phyloP scores from a whole-genome alignment of 2,329 filamentous ascomycete species.

The Byssoonygena ceratinophila region DNA sequence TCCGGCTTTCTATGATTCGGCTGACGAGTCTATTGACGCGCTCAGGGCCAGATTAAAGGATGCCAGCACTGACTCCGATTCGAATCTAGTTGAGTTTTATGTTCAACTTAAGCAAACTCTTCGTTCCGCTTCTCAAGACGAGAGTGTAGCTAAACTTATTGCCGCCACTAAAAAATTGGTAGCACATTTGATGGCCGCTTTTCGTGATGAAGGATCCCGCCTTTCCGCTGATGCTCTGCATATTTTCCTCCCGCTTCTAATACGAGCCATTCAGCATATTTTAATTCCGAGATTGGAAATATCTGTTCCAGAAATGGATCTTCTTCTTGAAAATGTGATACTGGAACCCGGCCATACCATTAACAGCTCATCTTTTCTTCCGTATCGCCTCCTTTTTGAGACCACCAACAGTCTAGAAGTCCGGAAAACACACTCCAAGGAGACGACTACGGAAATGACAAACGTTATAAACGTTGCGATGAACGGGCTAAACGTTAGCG shows the following conservation, averaged over 20 bases:
- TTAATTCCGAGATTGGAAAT: slow-evolving; percentile 87
- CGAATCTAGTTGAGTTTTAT: slow-evolving; percentile 64
- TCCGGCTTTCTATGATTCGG: slow-evolving; percentile 72
- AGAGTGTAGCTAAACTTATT: slow-evolving; percentile 59
- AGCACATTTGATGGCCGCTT: slow-evolving; percentile 56
- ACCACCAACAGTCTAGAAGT: slow-evolving; percentile 82
- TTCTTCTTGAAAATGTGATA: slow-evolving; percentile 81
- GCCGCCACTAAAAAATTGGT: slow-evolving; percentile 58
- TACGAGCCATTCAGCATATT: slow-evolving; percentile 71
- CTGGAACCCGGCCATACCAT: slow-evolving; percentile 77
- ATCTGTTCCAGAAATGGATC: slow-evolving; percentile 68
- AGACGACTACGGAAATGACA: slow-evolving; percentile 56
- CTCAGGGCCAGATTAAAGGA: slow-evolving; percentile 47
- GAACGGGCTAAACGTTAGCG: slow-evolving; percentile 70
- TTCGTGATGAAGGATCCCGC: slow-evolving; percentile 56
- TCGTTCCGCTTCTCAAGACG: slow-evolving; percentile 57
- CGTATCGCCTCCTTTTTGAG: slow-evolving; percentile 68
- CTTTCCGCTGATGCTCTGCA: slow-evolving; percentile 66
- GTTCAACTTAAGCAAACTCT: slow-evolving; percentile 58
- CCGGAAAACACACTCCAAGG: slow-evolving; percentile 58
- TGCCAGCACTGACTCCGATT: slow-evolving; percentile 52
- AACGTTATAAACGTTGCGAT: slow-evolving; percentile 68
- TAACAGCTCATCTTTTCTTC: slow-evolving; percentile 79
- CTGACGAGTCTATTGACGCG: slow-evolving; percentile 54
- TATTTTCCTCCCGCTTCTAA: slow-evolving; percentile 66